Percentiles rank a stretch among this genome's conserved stretches.
Conservation (phyloP, 2,329 filamentous ascomycete genomes). For the Penicillium vulpinum region DNA sequence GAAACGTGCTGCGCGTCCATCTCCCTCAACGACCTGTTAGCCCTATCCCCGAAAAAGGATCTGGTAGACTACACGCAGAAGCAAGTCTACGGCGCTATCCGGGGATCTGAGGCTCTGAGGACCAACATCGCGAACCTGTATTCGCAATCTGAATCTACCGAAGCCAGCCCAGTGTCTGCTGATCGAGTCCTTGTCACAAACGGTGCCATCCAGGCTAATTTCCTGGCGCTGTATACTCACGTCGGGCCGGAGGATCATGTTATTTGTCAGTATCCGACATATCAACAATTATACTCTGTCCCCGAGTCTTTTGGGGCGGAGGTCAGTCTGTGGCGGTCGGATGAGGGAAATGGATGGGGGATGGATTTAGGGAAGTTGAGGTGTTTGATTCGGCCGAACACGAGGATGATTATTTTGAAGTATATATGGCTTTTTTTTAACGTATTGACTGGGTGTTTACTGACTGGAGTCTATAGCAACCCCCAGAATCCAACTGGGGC, state of each 20-base stretch:
- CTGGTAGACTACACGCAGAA: slow-evolving; percentile 27
- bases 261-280: slow-evolving; percentile 82
- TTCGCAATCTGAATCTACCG: slow-evolving; percentile 44
- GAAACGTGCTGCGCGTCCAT: slow-evolving; percentile 77
- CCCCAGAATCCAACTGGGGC: slow-evolving; percentile 81
- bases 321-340: slow-evolving; percentile 73
- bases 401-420: slow-evolving; percentile 63
- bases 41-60: slow-evolving; percentile 49
- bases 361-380: slow-evolving; percentile 68
- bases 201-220: slow-evolving; percentile 83
- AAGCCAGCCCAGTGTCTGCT: slow-evolving; percentile 39
- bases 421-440: slow-evolving; percentile 13
- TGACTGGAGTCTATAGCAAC: slow-evolving; percentile 47
- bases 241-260: slow-evolving; percentile 76
- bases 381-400: slow-evolving; percentile 54
- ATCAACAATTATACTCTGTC: slow-evolving; percentile 78
- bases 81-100: slow-evolving; percentile 30
- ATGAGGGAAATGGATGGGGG: slow-evolving; percentile 63
- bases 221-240: slow-evolving; percentile 72
- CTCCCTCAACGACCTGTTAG: slow-evolving; percentile 66
- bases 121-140: slow-evolving; percentile 34
- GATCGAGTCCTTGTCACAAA: slow-evolving; percentile 74
- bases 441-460: not conserved
- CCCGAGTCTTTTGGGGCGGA: slow-evolving; percentile 73
- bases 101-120: slow-evolving; percentile 27